Evolutionary conservation across 1,284 basidiomycete species (phyloP).

Genomic region (Tylopilus sp.): DNA sequence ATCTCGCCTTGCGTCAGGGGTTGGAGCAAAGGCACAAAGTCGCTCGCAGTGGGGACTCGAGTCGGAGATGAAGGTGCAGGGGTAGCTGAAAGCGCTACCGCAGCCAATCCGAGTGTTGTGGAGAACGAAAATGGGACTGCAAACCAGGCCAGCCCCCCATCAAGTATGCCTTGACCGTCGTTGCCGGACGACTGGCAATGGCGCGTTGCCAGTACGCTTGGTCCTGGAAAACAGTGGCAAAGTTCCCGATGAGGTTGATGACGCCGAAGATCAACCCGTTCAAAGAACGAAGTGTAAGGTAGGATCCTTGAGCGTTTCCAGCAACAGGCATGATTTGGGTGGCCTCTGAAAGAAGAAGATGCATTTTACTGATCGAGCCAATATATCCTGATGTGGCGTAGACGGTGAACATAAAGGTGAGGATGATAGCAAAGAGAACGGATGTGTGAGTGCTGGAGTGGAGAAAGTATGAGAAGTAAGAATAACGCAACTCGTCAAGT

Average conservation of each 20-base stretch:
- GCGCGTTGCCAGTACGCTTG: constrained; percentile 84
- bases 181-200: constrained; percentile 79
- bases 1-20: constrained; percentile 61
- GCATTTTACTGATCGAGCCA: constrained; percentile 55
- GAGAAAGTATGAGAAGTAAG: constrained; percentile 23
- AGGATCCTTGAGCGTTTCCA: constrained; percentile 68
- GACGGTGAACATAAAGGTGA: constrained; percentile 67
- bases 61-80: constrained; percentile 28
- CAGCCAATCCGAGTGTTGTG: constrained; percentile 79
- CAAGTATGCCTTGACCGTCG: constrained; percentile 86
- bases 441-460: constrained; percentile 66
- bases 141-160: constrained; percentile 91
- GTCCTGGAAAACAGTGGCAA: constrained; percentile 77
- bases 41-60: constrained; percentile 21
- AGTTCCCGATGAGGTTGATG: constrained; percentile 83
- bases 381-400: constrained; percentile 71
- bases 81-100: constrained; percentile 60
- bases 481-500: constrained; percentile 4
- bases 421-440: constrained; percentile 78
- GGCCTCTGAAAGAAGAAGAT: constrained; percentile 55
- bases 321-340: constrained; percentile 47
- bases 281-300: constrained; percentile 77
- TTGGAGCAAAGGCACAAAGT: constrained; percentile 66
- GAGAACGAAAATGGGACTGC: constrained; percentile 79
- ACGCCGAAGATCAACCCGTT: constrained; percentile 86